Conservation (phyloP, 2,329 filamentous ascomycete genomes). For the Fusarium xylarioides region DNA sequence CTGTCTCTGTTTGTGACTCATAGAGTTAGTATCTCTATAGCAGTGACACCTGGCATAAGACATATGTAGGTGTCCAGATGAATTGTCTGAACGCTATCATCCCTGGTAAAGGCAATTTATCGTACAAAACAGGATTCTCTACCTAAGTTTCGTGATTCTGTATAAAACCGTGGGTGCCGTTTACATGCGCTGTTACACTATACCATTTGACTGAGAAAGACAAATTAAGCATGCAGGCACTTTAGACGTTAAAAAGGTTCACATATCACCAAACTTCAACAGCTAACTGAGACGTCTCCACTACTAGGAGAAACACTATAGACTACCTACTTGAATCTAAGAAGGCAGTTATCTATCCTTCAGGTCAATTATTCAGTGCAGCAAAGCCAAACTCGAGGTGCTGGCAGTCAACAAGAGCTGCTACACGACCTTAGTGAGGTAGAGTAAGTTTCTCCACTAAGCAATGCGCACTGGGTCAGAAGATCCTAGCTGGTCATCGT, state of each 20-base stretch:
- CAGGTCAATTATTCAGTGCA: neutral
- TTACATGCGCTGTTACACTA: neutral
- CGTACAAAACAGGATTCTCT: neutral
- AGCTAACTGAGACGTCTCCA: neutral
- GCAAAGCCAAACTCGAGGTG: neutral
- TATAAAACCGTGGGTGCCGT: neutral
- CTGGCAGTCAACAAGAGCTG: neutral
- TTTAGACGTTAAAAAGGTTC: neutral
- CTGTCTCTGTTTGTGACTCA: neutral
- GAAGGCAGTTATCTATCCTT: neutral
- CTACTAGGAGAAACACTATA: neutral
- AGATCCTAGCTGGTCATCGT: constrained; percentile 39
- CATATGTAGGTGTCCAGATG: neutral
- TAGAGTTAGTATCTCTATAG: neutral
- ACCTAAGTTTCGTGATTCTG: neutral
- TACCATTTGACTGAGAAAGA: neutral
- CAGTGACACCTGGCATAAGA: neutral
- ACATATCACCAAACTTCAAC: neutral
- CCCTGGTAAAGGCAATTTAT: neutral
- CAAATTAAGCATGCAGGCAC: neutral
- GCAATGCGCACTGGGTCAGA: neutral
- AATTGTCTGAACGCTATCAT: neutral
- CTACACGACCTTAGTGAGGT: neutral
- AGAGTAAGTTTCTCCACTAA: neutral
- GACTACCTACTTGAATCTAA: neutral